These are phyloP conservation scores for Magnusiomyces paraingens DNA, from an alignment of 1,139 yeast species.

Conservation along the genomic window DNA sequence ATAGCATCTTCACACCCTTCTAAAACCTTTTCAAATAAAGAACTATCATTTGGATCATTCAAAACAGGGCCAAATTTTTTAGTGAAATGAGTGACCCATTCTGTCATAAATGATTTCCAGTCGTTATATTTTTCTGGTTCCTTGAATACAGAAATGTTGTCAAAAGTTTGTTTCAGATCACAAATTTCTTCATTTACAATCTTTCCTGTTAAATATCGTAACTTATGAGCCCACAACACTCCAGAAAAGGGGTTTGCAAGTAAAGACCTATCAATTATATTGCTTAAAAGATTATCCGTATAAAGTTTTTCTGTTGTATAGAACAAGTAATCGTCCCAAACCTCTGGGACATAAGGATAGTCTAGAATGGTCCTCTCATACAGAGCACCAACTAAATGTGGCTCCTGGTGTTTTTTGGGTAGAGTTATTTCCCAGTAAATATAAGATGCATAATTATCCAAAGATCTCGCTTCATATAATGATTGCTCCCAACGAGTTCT, in stretches of 20 bases:
- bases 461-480: conserved; percentile 16
- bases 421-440: conserved; percentile 25
- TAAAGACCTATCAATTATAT: conserved; percentile 23
- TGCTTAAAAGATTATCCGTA: conserved; percentile 4
- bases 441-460: conserved; percentile 29
- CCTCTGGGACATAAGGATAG: conserved; percentile 19
- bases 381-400: conserved; percentile 17
- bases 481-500: conserved; percentile 23
- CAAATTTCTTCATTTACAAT: conserved; percentile 13
- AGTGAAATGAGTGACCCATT: conserved; percentile 29
- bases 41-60: conserved; percentile 4
- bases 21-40: conserved; percentile 8
- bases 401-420: conserved; percentile 18
- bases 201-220: conserved; percentile 20
- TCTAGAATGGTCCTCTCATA: conserved; percentile 25
- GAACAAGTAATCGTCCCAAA: conserved; percentile 31
- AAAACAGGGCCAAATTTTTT: conserved; percentile 3
- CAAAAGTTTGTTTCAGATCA: conserved; percentile 11
- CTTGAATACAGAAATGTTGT: conserved; percentile 14
- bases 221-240: conserved; percentile 24
- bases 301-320: conserved; percentile 14
- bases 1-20: conserved; percentile 6
- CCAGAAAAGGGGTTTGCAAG: conserved; percentile 28
- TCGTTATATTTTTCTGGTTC: conserved; percentile 26
- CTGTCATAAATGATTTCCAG: conserved; percentile 37